Evolutionary conservation across 1,284 basidiomycete species (phyloP).

Genomic region (Cryptococcus maquisensis): DNA sequence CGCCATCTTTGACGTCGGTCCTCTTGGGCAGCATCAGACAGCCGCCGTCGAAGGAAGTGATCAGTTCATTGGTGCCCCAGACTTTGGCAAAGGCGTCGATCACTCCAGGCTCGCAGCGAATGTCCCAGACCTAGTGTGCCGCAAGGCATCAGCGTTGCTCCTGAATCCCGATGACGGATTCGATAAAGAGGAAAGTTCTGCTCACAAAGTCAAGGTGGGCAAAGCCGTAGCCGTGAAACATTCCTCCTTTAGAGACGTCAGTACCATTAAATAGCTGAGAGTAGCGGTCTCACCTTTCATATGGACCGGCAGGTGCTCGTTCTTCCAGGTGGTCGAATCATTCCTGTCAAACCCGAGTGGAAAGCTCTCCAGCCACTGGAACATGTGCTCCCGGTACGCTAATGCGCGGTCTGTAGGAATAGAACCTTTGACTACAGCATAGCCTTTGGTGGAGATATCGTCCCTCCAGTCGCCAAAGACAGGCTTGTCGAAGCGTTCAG

Average conservation of each 20-base stretch:
- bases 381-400: slow-evolving; percentile 20
- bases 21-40: slow-evolving; percentile 15
- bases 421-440: slow-evolving; percentile 33
- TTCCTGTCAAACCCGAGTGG: slow-evolving; percentile 32
- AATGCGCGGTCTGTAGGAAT: slow-evolving; percentile 28
- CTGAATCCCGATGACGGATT: slow-evolving; percentile 2
- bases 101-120: slow-evolving; percentile 30
- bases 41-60: slow-evolving; percentile 19
- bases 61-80: slow-evolving; percentile 17
- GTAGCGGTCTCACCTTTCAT: too few species aligned
- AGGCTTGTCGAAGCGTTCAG: slow-evolving; percentile 15
- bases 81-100: slow-evolving; percentile 25
- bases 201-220: slow-evolving; percentile 5
- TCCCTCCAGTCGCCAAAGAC: slow-evolving; percentile 32
- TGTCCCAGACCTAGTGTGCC: slow-evolving; percentile 36
- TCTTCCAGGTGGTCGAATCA: slow-evolving; percentile 26
- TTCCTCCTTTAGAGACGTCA: too few species aligned
- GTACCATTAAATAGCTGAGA: too few species aligned
- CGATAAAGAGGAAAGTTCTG: not conserved
- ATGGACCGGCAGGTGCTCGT: slow-evolving; percentile 28
- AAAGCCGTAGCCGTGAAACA: slow-evolving; percentile 20
- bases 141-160: slow-evolving; percentile 6
- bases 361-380: slow-evolving; percentile 37
- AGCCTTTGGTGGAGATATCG: slow-evolving; percentile 29
- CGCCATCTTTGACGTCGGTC: slow-evolving; percentile 10